These are phyloP conservation scores for Fagus sylvatica DNA, from an alignment of 306 rosid genomes.

Conservation along the genomic window DNA sequence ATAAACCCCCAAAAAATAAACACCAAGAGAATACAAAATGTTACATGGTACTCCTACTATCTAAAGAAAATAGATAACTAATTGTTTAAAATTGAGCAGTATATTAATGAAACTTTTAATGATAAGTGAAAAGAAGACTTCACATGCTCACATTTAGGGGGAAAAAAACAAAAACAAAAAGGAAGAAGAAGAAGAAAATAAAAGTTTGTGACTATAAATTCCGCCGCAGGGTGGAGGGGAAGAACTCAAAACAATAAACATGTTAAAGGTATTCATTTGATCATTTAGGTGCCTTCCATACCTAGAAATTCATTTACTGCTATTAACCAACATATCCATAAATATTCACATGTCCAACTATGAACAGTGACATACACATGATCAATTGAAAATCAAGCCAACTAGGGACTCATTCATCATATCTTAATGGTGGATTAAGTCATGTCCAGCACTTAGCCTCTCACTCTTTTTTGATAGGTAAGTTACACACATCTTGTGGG, in stretches of 20 bases:
- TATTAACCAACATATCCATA: neutral
- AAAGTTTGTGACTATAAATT: neutral
- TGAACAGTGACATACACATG: neutral
- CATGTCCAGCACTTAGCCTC: neutral
- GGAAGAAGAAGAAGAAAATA: neutral
- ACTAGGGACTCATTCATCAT: neutral
- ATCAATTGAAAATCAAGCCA: neutral
- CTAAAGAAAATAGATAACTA: neutral
- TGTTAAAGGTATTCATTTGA: neutral
- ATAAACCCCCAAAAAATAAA: conserved; percentile 23
- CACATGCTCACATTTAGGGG: neutral
- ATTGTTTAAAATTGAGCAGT: neutral
- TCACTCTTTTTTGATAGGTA: neutral
- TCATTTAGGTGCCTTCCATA: neutral
- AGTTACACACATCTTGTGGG: too few relatives aligned
- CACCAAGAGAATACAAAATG: conserved; percentile 8
- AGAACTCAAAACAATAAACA: neutral
- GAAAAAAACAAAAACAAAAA: neutral
- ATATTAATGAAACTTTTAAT: neutral
- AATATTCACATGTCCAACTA: neutral
- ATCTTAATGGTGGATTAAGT: neutral
- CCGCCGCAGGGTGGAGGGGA: neutral
- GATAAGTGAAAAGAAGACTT: neutral
- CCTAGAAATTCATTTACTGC: neutral
- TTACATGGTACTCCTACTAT: neutral